Percentiles rank a stretch among this genome's conserved stretches.
Evolutionary conservation across 306 rosid species (phyloP).

Genomic region (Cicer bijugum): DNA sequence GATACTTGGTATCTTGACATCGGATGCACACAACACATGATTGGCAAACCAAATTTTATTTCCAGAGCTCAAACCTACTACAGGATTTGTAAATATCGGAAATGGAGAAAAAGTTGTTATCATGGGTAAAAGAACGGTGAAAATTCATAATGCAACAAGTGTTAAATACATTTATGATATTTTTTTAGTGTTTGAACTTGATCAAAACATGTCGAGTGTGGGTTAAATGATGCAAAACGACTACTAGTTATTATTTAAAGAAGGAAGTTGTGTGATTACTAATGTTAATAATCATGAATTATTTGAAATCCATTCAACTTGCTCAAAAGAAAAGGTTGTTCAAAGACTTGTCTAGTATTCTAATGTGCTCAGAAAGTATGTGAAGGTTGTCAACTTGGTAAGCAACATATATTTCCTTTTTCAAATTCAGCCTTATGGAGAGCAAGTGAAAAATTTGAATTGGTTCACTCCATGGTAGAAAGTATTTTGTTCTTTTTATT

Average conservation of each 20-base stretch:
- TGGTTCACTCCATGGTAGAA: background rate
- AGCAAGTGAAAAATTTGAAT: conserved; percentile 1
- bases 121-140: background rate
- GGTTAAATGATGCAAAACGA: background rate
- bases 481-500: background rate
- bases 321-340: no score
- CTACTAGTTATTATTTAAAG: background rate
- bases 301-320: background rate
- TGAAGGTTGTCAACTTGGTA: background rate
- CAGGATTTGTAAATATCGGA: background rate
- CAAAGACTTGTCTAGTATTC: background rate
- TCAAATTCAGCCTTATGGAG: background rate
- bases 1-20: background rate
- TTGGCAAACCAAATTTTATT: background rate
- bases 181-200: background rate
- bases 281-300: background rate
- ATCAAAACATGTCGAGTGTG: background rate
- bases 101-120: background rate
- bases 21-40: background rate
- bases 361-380: background rate
- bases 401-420: background rate
- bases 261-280: no score
- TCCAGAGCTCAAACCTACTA: background rate
- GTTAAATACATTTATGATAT: background rate
- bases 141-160: background rate